Percentiles rank a stretch among this genome's conserved stretches.
phyloP scores from a whole-genome alignment of 2,329 filamentous ascomycete genomes.

The Colletotrichum neosansevieriae region DNA sequence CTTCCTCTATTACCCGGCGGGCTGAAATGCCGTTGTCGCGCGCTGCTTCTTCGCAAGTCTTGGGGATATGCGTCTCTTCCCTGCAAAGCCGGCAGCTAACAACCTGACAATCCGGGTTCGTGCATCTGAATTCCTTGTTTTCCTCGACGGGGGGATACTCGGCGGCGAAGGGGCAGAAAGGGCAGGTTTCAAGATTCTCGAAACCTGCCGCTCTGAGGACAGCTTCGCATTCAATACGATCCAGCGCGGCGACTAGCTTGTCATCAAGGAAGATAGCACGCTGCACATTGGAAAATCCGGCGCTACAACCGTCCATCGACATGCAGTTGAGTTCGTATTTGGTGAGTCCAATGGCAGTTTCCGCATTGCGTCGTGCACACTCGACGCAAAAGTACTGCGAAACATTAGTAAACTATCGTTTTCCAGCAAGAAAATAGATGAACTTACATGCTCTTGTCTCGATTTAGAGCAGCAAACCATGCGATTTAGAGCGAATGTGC shows the following conservation, averaged over 20 bases:
- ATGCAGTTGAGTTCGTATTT: conserved; percentile 79
- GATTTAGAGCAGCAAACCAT: conserved; percentile 74
- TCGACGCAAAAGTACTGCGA: conserved; percentile 73
- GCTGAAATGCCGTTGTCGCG: conserved; percentile 69
- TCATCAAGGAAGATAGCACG: conserved; percentile 69
- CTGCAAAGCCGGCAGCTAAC: conserved; percentile 78
- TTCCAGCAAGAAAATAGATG: not conserved
- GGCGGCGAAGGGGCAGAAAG: conserved; percentile 85
- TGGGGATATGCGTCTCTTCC: conserved; percentile 76
- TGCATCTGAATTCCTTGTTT: conserved; percentile 80
- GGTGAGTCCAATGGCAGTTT: conserved; percentile 75
- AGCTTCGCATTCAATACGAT: conserved; percentile 77
- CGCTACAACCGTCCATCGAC: conserved; percentile 74
- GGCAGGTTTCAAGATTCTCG: conserved; percentile 79
- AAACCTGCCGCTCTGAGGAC: conserved; percentile 77
- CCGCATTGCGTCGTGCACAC: conserved; percentile 75
- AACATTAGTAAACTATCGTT: conserved; percentile 3
- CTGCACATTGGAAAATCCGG: conserved; percentile 68
- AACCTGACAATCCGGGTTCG: conserved; percentile 72
- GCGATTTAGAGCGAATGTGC: conserved; percentile 73
- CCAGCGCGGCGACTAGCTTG: conserved; percentile 71
- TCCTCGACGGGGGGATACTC: conserved; percentile 76
- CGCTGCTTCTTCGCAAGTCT: conserved; percentile 76
- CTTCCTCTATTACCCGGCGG: conserved; percentile 81
- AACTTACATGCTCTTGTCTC: conserved; percentile 61